Conservation (phyloP, 2,329 filamentous ascomycete genomes). For the Aspergillus puulaauensis region DNA sequence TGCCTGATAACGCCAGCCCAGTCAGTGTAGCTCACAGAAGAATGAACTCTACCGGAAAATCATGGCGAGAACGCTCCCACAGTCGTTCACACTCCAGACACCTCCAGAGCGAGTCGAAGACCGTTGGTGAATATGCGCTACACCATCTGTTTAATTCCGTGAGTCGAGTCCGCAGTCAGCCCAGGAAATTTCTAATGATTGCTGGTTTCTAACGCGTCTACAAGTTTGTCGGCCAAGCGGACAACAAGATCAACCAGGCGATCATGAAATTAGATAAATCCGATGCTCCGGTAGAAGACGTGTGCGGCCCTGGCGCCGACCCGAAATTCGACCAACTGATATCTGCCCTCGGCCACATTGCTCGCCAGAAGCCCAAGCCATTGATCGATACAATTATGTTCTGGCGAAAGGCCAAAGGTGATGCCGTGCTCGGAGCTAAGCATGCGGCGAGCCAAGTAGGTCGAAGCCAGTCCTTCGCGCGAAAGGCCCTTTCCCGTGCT, state of each 20-base stretch:
- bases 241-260: slow-evolving; percentile 90
- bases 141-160: slow-evolving; percentile 94
- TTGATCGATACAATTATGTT: slow-evolving; percentile 97
- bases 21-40: slow-evolving; percentile 34
- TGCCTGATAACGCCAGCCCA: slow-evolving; percentile 22
- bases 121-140: slow-evolving; percentile 95
- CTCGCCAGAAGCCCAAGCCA: slow-evolving; percentile 88
- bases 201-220: slow-evolving; percentile 29
- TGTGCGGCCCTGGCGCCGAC: slow-evolving; percentile 89
- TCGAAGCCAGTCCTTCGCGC: background rate
- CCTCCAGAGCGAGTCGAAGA: slow-evolving; percentile 74
- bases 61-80: slow-evolving; percentile 69
- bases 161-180: slow-evolving; percentile 42
- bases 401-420: slow-evolving; percentile 95
- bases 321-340: slow-evolving; percentile 91
- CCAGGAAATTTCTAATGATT: background rate
- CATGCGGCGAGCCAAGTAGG: slow-evolving; percentile 37
- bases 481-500: background rate
- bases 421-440: slow-evolving; percentile 71
- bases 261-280: slow-evolving; percentile 76
- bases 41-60: slow-evolving; percentile 62
- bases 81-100: slow-evolving; percentile 74
- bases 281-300: slow-evolving; percentile 79
- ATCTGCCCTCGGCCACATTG: slow-evolving; percentile 88
- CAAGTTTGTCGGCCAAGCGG: slow-evolving; percentile 91